Evolutionary conservation across 2,329 filamentous ascomycete genomes (phyloP).

Genomic region (Curvularia hawaiiensis): DNA sequence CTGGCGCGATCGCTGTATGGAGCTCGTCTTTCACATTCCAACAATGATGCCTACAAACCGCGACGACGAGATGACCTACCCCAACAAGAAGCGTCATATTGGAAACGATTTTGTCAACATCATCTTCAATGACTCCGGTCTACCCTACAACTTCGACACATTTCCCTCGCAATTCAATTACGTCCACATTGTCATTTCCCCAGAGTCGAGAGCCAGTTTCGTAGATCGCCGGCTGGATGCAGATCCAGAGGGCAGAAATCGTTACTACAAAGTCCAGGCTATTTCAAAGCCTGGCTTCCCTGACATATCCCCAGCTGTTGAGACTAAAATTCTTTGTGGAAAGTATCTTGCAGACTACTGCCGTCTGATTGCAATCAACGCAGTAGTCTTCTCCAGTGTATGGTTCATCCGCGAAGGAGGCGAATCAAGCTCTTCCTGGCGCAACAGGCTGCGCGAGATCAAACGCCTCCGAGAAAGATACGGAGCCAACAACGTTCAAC

Average conservation of each 20-base stretch:
- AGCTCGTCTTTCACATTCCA: constrained; percentile 93
- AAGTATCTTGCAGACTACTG: constrained; percentile 84
- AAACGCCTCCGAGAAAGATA: constrained; percentile 73
- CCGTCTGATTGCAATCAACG: constrained; percentile 86
- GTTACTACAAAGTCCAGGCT: constrained; percentile 88
- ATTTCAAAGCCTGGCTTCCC: constrained; percentile 89
- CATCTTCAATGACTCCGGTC: constrained; percentile 95
- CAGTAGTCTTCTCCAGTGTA: constrained; percentile 90
- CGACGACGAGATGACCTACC: constrained; percentile 72
- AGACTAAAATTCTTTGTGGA: constrained; percentile 86
- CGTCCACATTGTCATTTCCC: constrained; percentile 94
- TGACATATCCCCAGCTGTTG: constrained; percentile 85
- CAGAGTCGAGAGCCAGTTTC: constrained; percentile 79
- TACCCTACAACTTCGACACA: constrained; percentile 85
- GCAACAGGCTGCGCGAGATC: constrained; percentile 83
- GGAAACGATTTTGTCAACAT: constrained; percentile 99
- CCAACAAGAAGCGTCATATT: constrained; percentile 90
- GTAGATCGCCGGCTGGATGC: constrained; percentile 59
- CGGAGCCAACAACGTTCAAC: constrained; percentile 22
- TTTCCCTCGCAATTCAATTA: constrained; percentile 96
- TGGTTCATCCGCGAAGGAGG: constrained; percentile 79
- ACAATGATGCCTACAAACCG: constrained; percentile 96
- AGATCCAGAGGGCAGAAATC: constrained; percentile 49
- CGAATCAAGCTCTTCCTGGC: constrained; percentile 89
- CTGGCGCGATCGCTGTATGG: constrained; percentile 93